Base-by-base conservation (phyloP, 768 basidiomycete species). In the Suillus subaureus region DNA sequence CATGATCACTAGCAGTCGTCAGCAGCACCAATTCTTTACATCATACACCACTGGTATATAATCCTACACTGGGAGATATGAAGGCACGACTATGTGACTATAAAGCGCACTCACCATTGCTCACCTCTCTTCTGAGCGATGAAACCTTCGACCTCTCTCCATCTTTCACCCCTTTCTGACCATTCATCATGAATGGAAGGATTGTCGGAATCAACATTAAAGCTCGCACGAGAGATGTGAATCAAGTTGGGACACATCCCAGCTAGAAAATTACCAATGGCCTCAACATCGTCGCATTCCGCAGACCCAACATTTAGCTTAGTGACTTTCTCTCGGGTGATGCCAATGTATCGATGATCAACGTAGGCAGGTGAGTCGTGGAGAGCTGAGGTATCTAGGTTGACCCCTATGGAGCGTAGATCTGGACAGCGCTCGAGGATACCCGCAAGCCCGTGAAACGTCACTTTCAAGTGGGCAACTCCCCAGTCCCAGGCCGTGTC, bases 251-350 rank as follows among this genome's bases (percentile, higher is more conserved):
- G 51, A 31, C 51, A 52, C 15, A 52, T 52, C 26, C 28, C 28
- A 16, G 51, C 18, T 13, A 54, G 52, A 28, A 54, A 18, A 26
- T 18, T 54, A 16, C 31, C 31, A 54, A 21, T 31, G 52, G 18
- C 52, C 42, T 60, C 58, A 4, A 60, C 37, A n/a, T 40, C 37
- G n/a, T 40, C 39, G n/a, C 37, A 61, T 18, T 31, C 60, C 43
- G 12, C 21, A 23, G 11, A 18, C 7, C 52, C 31, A 33, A 54
- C 52, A 15, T 18, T 21, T 9, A 52, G 31, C 31, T 9, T 1
- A 33, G 18, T 33, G 9, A 31, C 18, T 21, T 54, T 54, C 52
- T 54, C 31, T 28, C 16, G 9, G 26, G 7, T 28, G 26, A 28
- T 28, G 31, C 52, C 31, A 21, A 9, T 33, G 31, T 6, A 33